These are phyloP conservation scores for Ophiorrhiza pumila DNA, from an alignment of 257 asterid genomes.

Conservation along the genomic window DNA sequence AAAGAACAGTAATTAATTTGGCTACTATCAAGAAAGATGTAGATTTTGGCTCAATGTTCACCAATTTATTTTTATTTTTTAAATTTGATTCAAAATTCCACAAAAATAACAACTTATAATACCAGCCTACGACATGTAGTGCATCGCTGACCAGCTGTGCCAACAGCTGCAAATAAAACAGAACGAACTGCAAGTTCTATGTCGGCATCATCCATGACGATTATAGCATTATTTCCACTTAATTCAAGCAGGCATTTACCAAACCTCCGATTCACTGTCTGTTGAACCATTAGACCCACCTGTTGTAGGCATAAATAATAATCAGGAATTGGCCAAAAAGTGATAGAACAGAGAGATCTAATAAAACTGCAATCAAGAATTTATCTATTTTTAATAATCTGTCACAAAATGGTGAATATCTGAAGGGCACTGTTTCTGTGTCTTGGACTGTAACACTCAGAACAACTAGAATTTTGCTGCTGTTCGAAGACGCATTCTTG, in stretches of 20 bases:
- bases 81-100: neutral
- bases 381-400: no score
- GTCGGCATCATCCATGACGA: slow-evolving; percentile 95
- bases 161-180: slow-evolving; percentile 94
- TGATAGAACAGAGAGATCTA: slow-evolving; percentile 2
- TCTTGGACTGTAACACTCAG: no score
- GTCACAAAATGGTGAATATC: no score
- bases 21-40: neutral
- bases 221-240: slow-evolving; percentile 95
- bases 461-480: neutral
- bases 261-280: slow-evolving; percentile 75
- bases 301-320: slow-evolving; percentile 23
- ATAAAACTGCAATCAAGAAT: neutral
- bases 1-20: slow-evolving; percentile 8
- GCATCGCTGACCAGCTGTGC: slow-evolving; percentile 99
- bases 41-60: neutral
- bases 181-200: slow-evolving; percentile 89
- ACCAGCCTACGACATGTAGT: slow-evolving; percentile 99
- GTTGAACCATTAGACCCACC: slow-evolving; percentile 96
- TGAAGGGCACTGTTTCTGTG: no score
- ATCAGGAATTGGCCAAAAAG: neutral
- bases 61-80: no score
- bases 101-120: slow-evolving; percentile 17
- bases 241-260: slow-evolving; percentile 93
- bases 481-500: neutral